Evolutionary conservation across 805 yeast species (phyloP).

Genomic region (Candida silvatica): DNA sequence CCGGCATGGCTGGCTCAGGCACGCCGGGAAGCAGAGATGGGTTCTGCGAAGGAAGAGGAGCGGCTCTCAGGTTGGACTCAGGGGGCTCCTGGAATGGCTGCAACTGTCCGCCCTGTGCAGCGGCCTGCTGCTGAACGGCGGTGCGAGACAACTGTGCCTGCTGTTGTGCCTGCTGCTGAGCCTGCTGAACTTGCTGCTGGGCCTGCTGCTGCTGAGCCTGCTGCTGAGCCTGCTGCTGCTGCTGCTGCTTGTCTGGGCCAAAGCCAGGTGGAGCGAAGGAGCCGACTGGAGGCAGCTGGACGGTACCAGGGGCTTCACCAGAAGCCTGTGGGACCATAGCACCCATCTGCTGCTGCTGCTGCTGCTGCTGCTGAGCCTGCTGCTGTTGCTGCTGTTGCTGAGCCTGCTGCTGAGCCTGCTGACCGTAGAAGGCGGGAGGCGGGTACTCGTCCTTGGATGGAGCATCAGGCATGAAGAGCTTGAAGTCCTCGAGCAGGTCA

Average conservation of each 20-base stretch:
- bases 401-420: constrained; percentile 2
- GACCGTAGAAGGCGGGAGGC: constrained; percentile 8
- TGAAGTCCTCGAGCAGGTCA: constrained; percentile 88
- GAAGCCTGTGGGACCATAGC: background rate
- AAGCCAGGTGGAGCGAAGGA: constrained; percentile 66
- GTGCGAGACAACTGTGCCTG: constrained; percentile 4
- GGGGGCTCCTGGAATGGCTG: constrained; percentile 35
- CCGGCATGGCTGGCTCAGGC: constrained; percentile 70
- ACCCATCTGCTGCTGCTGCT: constrained; percentile 5
- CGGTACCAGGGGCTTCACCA: constrained; percentile 13
- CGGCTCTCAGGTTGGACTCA: constrained; percentile 36
- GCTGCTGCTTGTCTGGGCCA: constrained; percentile 12
- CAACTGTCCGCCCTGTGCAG: constrained; percentile 8
- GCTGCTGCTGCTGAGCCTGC: constrained; percentile 2
- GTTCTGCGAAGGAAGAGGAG: constrained; percentile 11
- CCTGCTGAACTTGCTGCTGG: constrained; percentile 8
- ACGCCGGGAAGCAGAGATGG: constrained; percentile 79
- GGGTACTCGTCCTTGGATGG: constrained; percentile 13
- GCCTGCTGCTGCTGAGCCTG: constrained; percentile 3
- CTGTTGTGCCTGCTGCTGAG: no score
- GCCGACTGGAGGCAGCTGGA: constrained; percentile 82
- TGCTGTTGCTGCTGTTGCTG: no score
- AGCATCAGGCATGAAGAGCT: constrained; percentile 85
- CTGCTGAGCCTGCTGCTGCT: constrained; percentile 7
- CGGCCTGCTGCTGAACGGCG: constrained; percentile 7